Conservation (phyloP, 495 filamentous ascomycete genomes). For the Tricharina praecox region DNA sequence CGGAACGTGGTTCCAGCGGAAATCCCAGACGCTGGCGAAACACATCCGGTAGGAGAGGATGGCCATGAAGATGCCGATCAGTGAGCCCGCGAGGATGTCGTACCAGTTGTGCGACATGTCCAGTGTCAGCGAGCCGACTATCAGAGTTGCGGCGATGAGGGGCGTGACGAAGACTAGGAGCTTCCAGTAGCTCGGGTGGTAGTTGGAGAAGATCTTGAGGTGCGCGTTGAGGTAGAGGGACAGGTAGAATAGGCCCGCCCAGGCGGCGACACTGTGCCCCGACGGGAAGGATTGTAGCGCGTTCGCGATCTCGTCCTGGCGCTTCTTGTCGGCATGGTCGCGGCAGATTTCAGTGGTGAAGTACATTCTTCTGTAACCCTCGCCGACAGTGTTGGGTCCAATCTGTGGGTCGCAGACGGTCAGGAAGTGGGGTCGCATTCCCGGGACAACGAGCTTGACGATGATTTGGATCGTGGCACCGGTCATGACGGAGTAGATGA, state of each 20-base stretch:
- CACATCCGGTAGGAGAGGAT: constrained; percentile 40
- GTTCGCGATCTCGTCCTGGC: constrained; percentile 32
- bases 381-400: constrained; percentile 23
- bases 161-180: constrained; percentile 28
- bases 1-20: constrained; percentile 32
- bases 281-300: constrained; percentile 43
- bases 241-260: constrained; percentile 40
- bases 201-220: constrained; percentile 43
- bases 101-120: constrained; percentile 40
- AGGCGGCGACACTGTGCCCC: constrained; percentile 42
- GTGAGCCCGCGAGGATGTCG: constrained; percentile 39
- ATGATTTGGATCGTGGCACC: constrained; percentile 40
- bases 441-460: constrained; percentile 41
- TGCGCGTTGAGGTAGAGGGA: constrained; percentile 50
- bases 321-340: constrained; percentile 32
- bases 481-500: constrained; percentile 36
- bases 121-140: constrained; percentile 23
- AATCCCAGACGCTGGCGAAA: constrained; percentile 44
- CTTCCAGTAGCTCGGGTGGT: constrained; percentile 33
- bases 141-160: constrained; percentile 26
- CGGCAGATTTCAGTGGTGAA: constrained; percentile 36
- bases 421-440: constrained; percentile 42
- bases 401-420: constrained; percentile 39
- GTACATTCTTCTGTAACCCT: constrained; percentile 30
- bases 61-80: constrained; percentile 42